Percentiles rank a stretch among this genome's conserved stretches.
phyloP scores from a whole-genome alignment of 73 alveolate genomes.

The Strombidium stylifer region DNA sequence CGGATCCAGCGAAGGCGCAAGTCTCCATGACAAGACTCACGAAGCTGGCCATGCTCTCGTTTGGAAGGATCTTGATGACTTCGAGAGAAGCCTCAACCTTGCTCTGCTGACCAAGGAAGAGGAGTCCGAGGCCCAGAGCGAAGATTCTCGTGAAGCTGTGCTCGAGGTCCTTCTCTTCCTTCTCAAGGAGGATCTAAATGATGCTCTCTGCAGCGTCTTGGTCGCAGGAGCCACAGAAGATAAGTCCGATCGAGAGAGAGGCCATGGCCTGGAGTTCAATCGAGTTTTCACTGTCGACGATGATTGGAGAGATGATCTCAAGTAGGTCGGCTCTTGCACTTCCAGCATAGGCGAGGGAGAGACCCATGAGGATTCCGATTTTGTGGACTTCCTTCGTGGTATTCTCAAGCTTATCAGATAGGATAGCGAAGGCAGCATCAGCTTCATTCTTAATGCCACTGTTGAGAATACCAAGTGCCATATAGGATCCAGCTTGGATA shows the following conservation, averaged over 20 bases:
- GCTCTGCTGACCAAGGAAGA: slow-evolving; percentile 89
- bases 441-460: slow-evolving; percentile 89
- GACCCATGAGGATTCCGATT: slow-evolving; percentile 83
- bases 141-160: slow-evolving; percentile 84
- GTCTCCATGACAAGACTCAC: slow-evolving; percentile 71
- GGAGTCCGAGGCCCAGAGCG: slow-evolving; percentile 95
- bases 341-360: slow-evolving; percentile 93
- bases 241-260: slow-evolving; percentile 94
- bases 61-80: slow-evolving; percentile 60
- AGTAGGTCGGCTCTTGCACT: slow-evolving; percentile 84
- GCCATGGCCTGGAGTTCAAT: slow-evolving; percentile 96
- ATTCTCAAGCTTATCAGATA: slow-evolving; percentile 73
- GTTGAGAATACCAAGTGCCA: slow-evolving; percentile 89
- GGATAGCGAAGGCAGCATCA: slow-evolving; percentile 88
- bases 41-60: slow-evolving; percentile 56
- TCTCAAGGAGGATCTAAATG: slow-evolving; percentile 85
- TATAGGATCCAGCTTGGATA: slow-evolving; percentile 84
- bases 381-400: slow-evolving; percentile 47
- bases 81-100: slow-evolving; percentile 73
- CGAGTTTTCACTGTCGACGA: slow-evolving; percentile 76
- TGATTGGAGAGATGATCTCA: slow-evolving; percentile 66
- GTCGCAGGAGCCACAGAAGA: slow-evolving; percentile 91
- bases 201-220: slow-evolving; percentile 96
- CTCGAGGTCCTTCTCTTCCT: slow-evolving; percentile 84
- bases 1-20: slow-evolving; percentile 95